Conservation (phyloP, 2,329 filamentous ascomycete species). For the Cercospora janseana region DNA sequence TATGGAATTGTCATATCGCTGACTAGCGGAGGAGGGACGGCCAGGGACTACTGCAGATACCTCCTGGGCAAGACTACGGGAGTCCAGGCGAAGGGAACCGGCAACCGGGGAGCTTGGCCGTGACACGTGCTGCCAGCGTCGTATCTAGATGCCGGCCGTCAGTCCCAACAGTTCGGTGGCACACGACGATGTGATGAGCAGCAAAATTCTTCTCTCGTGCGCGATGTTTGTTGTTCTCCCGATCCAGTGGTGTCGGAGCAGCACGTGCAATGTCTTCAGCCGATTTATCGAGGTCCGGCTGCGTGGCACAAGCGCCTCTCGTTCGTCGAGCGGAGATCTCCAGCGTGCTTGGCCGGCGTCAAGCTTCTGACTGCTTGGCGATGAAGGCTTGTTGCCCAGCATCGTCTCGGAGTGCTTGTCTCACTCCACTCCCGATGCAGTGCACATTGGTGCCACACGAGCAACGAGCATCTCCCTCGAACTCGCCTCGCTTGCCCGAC, state of each 20-base stretch:
- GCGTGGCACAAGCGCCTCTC: background rate
- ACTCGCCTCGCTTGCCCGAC: background rate
- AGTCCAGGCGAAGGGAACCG: too few relatives aligned
- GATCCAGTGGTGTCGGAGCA: background rate
- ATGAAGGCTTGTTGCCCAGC: background rate
- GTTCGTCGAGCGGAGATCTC: background rate
- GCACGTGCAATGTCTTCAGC: background rate
- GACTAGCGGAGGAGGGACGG: too few relatives aligned
- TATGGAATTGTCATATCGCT: too few relatives aligned
- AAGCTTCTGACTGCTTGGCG: constrained; percentile 4
- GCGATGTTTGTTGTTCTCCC: background rate
- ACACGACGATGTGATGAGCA: too few relatives aligned
- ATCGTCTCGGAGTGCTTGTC: constrained; percentile 1
- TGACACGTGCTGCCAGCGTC: too few relatives aligned
- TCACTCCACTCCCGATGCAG: too few relatives aligned
- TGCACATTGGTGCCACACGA: background rate
- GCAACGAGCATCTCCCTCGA: background rate
- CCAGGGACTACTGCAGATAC: too few relatives aligned
- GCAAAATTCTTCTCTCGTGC: too few relatives aligned
- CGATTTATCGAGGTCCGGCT: background rate
- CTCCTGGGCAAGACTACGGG: too few relatives aligned
- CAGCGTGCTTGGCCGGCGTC: background rate
- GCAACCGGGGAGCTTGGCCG: too few relatives aligned
- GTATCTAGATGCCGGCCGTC: too few relatives aligned
- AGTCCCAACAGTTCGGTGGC: too few relatives aligned